Evolutionary conservation across 2,329 filamentous ascomycete genomes (phyloP).

Genomic region (Aspergillus neotritici): DNA sequence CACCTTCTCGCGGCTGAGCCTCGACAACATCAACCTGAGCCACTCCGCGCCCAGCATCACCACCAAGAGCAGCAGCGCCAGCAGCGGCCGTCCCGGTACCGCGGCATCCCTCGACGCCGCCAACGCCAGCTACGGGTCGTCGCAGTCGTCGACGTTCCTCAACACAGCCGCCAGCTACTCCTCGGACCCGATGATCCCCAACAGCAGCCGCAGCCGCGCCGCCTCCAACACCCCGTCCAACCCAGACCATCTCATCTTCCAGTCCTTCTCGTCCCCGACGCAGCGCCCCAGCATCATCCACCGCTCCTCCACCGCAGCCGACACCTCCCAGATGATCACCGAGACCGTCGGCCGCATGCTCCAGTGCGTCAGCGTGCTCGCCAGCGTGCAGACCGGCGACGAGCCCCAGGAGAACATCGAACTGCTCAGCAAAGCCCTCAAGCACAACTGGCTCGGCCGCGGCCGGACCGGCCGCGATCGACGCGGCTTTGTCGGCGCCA

Average conservation of each 20-base stretch:
- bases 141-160: slow-evolving; percentile 72
- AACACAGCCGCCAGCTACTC: slow-evolving; percentile 56
- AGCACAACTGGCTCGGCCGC: slow-evolving; percentile 93
- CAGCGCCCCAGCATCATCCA: slow-evolving; percentile 32
- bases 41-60: slow-evolving; percentile 39
- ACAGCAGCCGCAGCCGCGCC: slow-evolving; percentile 62
- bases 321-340: slow-evolving; percentile 67
- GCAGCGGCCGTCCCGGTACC: slow-evolving; percentile 60
- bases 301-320: slow-evolving; percentile 26
- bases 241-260: slow-evolving; percentile 40
- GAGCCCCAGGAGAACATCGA: slow-evolving; percentile 73
- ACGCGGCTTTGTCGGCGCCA: slow-evolving; percentile 77
- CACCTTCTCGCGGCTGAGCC: slow-evolving; percentile 81
- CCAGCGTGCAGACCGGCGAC: slow-evolving; percentile 67
- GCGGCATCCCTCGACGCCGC: slow-evolving; percentile 69
- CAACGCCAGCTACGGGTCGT: slow-evolving; percentile 67
- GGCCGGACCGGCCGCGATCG: slow-evolving; percentile 84
- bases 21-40: slow-evolving; percentile 65
- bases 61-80: slow-evolving; percentile 36
- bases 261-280: slow-evolving; percentile 37
- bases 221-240: slow-evolving; percentile 72
- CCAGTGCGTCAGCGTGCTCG: slow-evolving; percentile 89
- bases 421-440: slow-evolving; percentile 76
- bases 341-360: slow-evolving; percentile 94
- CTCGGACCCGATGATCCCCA: slow-evolving; percentile 44